Evolutionary conservation across 768 basidiomycete species (phyloP).

Genomic region (Lactifluus hygrophoroides): DNA sequence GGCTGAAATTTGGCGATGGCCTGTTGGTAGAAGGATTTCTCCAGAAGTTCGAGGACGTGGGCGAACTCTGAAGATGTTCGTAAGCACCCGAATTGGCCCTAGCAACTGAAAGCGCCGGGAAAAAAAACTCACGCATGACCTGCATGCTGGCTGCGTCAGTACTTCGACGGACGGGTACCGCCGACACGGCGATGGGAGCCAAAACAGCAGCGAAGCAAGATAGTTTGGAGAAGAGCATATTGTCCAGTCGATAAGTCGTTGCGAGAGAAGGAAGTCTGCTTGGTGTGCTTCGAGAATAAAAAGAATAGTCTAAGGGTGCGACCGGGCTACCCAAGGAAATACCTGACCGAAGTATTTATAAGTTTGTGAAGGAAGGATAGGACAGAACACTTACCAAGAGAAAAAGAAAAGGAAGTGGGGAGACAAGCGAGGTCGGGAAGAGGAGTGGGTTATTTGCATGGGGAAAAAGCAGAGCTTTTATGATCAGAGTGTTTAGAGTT

Average conservation of each 20-base stretch:
- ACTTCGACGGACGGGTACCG: conserved; percentile 39
- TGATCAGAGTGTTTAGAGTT: not conserved
- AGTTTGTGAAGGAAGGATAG: not conserved
- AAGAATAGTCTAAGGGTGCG: conserved; percentile 47
- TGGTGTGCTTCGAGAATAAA: conserved; percentile 20
- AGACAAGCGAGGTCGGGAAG: not conserved
- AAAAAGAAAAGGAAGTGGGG: not conserved
- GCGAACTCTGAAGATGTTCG: conserved; percentile 52
- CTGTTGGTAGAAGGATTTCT: conserved; percentile 59
- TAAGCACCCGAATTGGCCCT: not conserved
- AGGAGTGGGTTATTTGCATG: not conserved
- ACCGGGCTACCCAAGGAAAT: conserved; percentile 58
- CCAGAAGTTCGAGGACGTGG: conserved; percentile 65
- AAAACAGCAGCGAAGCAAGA: conserved; percentile 36
- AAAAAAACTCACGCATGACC: conserved; percentile 43
- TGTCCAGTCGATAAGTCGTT: conserved; percentile 19
- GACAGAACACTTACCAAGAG: not conserved
- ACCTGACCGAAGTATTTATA: not conserved
- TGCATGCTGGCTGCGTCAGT: conserved; percentile 33
- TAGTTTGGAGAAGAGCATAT: conserved; percentile 38
- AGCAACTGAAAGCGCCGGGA: conserved; percentile 14
- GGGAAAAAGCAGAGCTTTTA: not conserved
- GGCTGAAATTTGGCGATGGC: conserved; percentile 56
- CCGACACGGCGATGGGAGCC: conserved; percentile 37
- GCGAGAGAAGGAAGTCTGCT: conserved; percentile 22